Evolutionary conservation across 2,329 filamentous ascomycete species (phyloP).

Genomic region (Paraconiothyrium brasiliense): DNA sequence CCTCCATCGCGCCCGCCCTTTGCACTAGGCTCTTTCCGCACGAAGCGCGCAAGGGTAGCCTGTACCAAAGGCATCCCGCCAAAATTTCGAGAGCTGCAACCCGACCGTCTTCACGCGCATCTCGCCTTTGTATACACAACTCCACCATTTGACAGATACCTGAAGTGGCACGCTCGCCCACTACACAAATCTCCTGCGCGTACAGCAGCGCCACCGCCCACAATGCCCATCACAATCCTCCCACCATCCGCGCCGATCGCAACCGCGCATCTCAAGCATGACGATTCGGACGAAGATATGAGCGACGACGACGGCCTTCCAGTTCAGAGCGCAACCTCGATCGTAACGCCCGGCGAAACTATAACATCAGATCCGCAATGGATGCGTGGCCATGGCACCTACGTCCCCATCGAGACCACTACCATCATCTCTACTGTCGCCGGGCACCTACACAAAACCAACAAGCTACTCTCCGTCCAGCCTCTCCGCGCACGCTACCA

Average conservation of each 20-base stretch:
- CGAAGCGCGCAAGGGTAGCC: slow-evolving; percentile 22
- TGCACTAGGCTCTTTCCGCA: slow-evolving; percentile 23
- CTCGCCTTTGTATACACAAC: background rate
- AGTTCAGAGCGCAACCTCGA: slow-evolving; percentile 52
- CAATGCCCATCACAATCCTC: slow-evolving; percentile 69
- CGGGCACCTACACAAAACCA: slow-evolving; percentile 89
- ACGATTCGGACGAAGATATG: slow-evolving; percentile 60
- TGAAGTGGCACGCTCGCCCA: background rate
- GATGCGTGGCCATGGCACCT: slow-evolving; percentile 98
- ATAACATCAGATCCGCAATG: slow-evolving; percentile 94
- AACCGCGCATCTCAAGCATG: slow-evolving; percentile 51
- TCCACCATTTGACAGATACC: background rate
- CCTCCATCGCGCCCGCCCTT: slow-evolving; percentile 17
- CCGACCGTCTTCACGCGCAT: slow-evolving; percentile 9
- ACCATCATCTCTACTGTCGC: slow-evolving; percentile 90
- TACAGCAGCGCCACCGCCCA: background rate
- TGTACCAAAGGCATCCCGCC: slow-evolving; percentile 30
- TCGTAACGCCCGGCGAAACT: slow-evolving; percentile 88
- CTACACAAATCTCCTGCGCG: background rate
- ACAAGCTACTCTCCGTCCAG: slow-evolving; percentile 92
- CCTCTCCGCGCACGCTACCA: slow-evolving; percentile 92
- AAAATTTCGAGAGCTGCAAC: slow-evolving; percentile 40
- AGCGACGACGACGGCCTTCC: slow-evolving; percentile 55
- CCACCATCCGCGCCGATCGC: slow-evolving; percentile 54
- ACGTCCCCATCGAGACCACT: slow-evolving; percentile 68